Evolutionary conservation across 1,284 basidiomycete genomes (phyloP), one percentile per base, ranked within the genome.

Genomic region (Pseudozyma flocculosa): DNA sequence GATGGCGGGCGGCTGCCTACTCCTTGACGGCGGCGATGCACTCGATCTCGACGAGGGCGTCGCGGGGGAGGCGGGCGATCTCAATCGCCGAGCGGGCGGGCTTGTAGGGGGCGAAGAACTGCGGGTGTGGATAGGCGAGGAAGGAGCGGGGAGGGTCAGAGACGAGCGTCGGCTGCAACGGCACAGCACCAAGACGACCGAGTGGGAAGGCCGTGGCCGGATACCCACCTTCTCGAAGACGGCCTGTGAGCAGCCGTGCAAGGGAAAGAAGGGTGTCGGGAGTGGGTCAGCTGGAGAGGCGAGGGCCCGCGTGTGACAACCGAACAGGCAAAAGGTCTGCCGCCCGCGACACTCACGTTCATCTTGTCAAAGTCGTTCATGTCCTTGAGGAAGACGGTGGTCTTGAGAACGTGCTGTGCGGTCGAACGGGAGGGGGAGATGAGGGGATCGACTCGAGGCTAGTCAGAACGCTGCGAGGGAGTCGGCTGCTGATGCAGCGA

Each of bases 41-140:
- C 81, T 97, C 93, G 61, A 97, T 85, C 83, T 98, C 94, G 48
- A 96, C 88, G 34, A 93, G 82, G 14, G 87, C 89, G 68, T 87
- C 86, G 77, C 85, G 85, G 30, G 88, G 88, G 36, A 90, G 82
- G 37, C 86, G 82, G 15, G 88, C 84, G 22, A 88, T 90, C 56
- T 79, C 82, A 43, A 76, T 73, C 17, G 89, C 87, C 19, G 90
- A 92, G 58, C 94, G 84, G 1, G 94, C 91, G 44, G 94, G 94
- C 80, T 90, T 92, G 82, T 92, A 69, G 14, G 72, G 74, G 11
- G 71, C 57, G 37, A 75, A 72, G n/a, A 61, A 61, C 50, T 54
- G 15, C 5, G 17, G 17, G 18, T 18, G 15, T 9, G 17, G 17
- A 22, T 18, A 36, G 24, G n/a, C 2, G 17, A 21, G 23, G 2